Evolutionary conservation across 225 moss, liverwort and hornwort genomes (phyloP), one percentile per base, ranked within the genome.

Genomic region (Pseudisothecium myosuroides): DNA sequence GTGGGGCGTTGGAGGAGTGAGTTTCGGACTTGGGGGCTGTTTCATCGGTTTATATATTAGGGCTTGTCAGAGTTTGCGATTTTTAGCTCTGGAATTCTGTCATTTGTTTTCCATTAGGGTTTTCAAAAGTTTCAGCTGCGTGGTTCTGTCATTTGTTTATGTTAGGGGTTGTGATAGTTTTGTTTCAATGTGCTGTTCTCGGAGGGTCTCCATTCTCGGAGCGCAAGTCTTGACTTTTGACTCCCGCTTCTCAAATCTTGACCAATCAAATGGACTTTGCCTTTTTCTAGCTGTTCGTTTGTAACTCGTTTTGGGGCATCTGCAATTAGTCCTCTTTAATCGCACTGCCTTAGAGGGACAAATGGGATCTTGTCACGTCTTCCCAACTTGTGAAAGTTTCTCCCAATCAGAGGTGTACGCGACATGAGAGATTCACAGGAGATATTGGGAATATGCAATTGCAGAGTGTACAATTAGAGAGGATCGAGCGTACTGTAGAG

Each of bases 1-100:
- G 92, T 90, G 88, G 94, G 93, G 94, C 29, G 82, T 93, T 85
- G 93, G 90, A 87, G 93, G 94, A 80, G 94, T 94, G 88, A 94
- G 94, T 90, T 87, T 63, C 58, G 28, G 69, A 37, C 81, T 49
- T 72, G 47, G 34, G 34, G 28, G 1, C n/a, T 69, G 37, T 37
- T 69, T 58, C 59, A 26, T 80, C n/a, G 27, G 54, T 83, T 52
- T 83, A 28, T 83, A 28, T 24, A 31, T 69, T 84, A 29, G 69
- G 55, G 56, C 29, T 69, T 64, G 31, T 52, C 77, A 54, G 21
- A 54, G 31, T 76, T 50, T n/a, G 75, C 36, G 54, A 86, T 41
- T 64, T 64, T 49, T 29, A 41, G 78, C 86, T 65, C 31, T 31
- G n/a, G 29, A 54, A 54, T 77, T 86, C 63, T 54, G 31, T 78